phyloP scores from a whole-genome alignment of 2,329 filamentous ascomycete genomes.

The Cytospora leucostoma region DNA sequence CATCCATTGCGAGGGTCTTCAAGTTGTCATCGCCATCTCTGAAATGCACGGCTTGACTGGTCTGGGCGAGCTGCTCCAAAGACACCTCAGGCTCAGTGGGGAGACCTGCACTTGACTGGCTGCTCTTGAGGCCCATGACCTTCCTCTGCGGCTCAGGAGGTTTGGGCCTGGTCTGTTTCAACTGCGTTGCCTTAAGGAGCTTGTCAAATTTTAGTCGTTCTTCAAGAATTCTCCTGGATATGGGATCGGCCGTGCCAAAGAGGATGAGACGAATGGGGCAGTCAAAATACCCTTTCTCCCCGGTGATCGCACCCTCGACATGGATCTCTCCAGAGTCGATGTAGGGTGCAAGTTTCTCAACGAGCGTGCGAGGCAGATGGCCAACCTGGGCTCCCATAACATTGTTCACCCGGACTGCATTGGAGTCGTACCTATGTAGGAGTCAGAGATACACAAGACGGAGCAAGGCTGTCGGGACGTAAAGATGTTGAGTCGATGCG shows the following conservation, averaged over 20 bases:
- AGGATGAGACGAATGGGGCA: conserved; percentile 71
- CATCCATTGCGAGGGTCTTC: conserved; percentile 70
- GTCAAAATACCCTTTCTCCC: conserved; percentile 66
- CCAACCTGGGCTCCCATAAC: conserved; percentile 76
- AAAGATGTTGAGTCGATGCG: background rate
- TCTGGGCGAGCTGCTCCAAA: conserved; percentile 64
- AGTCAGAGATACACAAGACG: conserved; percentile 2
- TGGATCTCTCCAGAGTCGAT: conserved; percentile 46
- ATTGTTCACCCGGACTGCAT: conserved; percentile 79
- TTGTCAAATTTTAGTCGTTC: conserved; percentile 63
- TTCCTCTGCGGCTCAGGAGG: conserved; percentile 54
- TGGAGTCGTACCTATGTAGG: conserved; percentile 59
- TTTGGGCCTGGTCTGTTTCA: conserved; percentile 55
- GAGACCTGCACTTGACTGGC: conserved; percentile 43
- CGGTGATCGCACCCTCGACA: conserved; percentile 70
- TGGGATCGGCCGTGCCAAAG: conserved; percentile 65
- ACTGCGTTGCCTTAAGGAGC: conserved; percentile 60
- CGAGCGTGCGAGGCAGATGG: conserved; percentile 69
- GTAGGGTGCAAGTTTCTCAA: conserved; percentile 71
- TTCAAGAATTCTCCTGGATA: conserved; percentile 56
- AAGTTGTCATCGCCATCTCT: conserved; percentile 64
- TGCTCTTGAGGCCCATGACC: conserved; percentile 43
- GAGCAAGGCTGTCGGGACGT: background rate
- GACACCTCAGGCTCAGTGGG: conserved; percentile 44
- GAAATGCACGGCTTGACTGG: conserved; percentile 68